phyloP scores from a whole-genome alignment of 176 grass and related monocot species.

The Calamus simplicifolius region DNA sequence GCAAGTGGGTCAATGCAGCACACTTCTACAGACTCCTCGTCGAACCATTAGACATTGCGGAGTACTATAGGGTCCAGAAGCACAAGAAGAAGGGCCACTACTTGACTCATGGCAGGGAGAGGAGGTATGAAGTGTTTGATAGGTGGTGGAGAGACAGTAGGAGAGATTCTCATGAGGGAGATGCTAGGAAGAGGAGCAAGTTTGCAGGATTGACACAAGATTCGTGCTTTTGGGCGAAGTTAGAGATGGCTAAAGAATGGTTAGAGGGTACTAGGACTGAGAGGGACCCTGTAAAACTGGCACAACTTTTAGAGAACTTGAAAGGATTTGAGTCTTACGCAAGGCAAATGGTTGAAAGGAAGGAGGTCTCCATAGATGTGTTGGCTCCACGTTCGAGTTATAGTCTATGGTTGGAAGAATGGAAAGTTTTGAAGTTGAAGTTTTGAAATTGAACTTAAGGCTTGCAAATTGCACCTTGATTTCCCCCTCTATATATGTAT shows the following conservation, averaged over 20 bases:
- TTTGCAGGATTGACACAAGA: conserved; percentile 89
- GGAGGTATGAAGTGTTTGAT: conserved; percentile 77
- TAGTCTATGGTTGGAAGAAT: conserved; percentile 57
- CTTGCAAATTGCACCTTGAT: no score
- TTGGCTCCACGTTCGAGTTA: conserved; percentile 86
- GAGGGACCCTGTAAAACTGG: conserved; percentile 14
- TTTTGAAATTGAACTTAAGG: no score
- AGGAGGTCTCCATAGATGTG: conserved; percentile 79
- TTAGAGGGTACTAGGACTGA: conserved; percentile 26
- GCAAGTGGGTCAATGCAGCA: conserved; percentile 91
- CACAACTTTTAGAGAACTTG: conserved; percentile 28
- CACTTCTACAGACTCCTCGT: conserved; percentile 91
- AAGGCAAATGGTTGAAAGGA: conserved; percentile 44
- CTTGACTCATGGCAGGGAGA: conserved; percentile 61
- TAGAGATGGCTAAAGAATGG: conserved; percentile 64
- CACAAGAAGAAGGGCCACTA: conserved; percentile 62
- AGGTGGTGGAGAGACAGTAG: conserved; percentile 68
- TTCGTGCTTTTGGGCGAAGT: conserved; percentile 90
- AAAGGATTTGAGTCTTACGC: conserved; percentile 59
- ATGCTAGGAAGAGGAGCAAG: conserved; percentile 48
- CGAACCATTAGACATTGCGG: conserved; percentile 82
- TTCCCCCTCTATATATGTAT: no score
- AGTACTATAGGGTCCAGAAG: conserved; percentile 53
- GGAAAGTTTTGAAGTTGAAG: conserved; percentile 54
- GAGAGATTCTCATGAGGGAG: neutral